phyloP scores from a whole-genome alignment of 1,284 basidiomycete species.

The Blastosporella zonata region DNA sequence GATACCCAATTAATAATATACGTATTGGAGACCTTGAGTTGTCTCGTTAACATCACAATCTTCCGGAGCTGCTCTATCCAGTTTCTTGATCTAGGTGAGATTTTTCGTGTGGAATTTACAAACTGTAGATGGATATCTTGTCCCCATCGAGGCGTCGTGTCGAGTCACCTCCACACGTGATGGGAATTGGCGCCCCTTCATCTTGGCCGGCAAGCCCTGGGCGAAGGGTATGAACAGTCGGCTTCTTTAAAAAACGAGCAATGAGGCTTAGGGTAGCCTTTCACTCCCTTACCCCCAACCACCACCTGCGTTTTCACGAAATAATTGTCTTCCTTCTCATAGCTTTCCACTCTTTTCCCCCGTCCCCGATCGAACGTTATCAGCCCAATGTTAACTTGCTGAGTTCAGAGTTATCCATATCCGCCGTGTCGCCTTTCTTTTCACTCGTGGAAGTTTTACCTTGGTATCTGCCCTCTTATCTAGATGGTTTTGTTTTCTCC shows the following conservation, averaged over 20 bases:
- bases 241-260: constrained; percentile 1
- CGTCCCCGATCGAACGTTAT: not conserved
- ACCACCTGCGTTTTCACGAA: not conserved
- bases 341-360: not conserved
- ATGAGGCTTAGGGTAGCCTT: not conserved
- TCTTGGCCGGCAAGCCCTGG: constrained; percentile 3
- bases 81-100: too few relatives aligned
- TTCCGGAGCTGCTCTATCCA: too few relatives aligned
- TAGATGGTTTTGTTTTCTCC: constrained; percentile 6
- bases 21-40: not conserved
- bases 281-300: not conserved
- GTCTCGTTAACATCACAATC: too few relatives aligned
- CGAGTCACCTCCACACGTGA: constrained; percentile 8
- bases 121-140: too few relatives aligned
- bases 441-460: not conserved
- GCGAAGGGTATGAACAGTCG: constrained; percentile 1
- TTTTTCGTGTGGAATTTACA: too few relatives aligned
- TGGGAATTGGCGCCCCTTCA: constrained; percentile 1
- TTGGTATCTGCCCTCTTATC: constrained; percentile 11
- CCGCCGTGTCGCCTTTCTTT: not conserved
- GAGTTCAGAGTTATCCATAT: not conserved
- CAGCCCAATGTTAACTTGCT: not conserved
- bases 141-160: constrained; percentile 6
- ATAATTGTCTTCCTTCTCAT: not conserved
- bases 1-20: constrained; percentile 5